Evolutionary conservation across 495 filamentous ascomycete genomes (phyloP), one percentile per base, ranked within the genome.

Genomic region (Penicillium odoratum): DNA sequence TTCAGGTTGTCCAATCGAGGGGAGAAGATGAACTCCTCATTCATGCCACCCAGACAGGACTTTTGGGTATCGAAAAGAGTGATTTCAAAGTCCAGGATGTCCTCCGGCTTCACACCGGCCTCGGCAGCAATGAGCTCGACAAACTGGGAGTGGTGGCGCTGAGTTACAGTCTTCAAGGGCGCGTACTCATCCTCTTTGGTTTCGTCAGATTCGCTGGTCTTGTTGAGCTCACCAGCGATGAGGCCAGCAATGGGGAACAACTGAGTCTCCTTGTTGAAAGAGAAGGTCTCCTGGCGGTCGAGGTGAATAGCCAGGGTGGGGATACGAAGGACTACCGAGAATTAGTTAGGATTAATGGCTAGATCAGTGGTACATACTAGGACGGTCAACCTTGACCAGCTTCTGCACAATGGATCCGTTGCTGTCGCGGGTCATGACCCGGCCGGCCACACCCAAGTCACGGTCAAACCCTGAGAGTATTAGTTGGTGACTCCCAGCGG

Each of bases 211-310:
- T 74, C 75, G 34, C 81, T 81, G 26, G 81, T 81, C 55, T 90
- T 81, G 76, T 97, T 96, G 55, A 99, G 82, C 70, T 96, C 93
- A 7, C 90, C 89, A 33, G 89, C 85, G 26, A 89, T 87, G 36
- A 98, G 80, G 28, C 94, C 95, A 5, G 89, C 87, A 63, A 99
- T 97, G 5, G 94, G 94, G 62, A 95, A 92, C 42, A 99, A 74
- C 69, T 99, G 94, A 15, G 88, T 89, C 76, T 99, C 94, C 77
- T 96, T 97, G 79, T 98, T 98, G 70, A 96, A 97, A 28, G 86
- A 72, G 64, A 98, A 98, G 54, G 77, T 87, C 51, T 91, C 83
- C 61, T 90, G 85, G 16, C 92, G 87, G 55, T 96, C 89, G 45
- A 99, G 79, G 74, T 99, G 94, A 62, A 98, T 93, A 31, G 94